phyloP scores from a whole-genome alignment of 2,329 filamentous ascomycete species.

The Ophiostoma triangulosporum region DNA sequence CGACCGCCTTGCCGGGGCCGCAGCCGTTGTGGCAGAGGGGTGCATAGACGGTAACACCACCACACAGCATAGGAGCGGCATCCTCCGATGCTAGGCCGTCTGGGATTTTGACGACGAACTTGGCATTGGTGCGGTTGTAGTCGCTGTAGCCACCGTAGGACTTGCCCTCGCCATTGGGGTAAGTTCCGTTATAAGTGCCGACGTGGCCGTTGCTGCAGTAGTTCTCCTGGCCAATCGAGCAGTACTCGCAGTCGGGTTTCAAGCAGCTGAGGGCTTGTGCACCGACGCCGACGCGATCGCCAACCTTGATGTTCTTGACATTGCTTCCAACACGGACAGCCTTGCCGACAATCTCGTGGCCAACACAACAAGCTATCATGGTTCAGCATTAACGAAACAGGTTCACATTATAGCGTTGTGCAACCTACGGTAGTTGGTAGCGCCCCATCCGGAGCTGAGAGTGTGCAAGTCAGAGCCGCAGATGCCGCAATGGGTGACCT shows the following conservation, averaged over 20 bases:
- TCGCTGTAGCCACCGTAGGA: constrained; percentile 15
- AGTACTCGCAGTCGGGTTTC: constrained; percentile 23
- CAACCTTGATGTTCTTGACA: constrained; percentile 26
- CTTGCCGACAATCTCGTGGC: constrained; percentile 52
- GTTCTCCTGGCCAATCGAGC: constrained; percentile 5
- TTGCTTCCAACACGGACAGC: constrained; percentile 39
- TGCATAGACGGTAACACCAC: constrained; percentile 12
- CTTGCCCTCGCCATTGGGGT: constrained; percentile 27
- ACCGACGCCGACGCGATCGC: constrained; percentile 15
- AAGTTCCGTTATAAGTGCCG: constrained; percentile 10
- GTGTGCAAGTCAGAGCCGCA: constrained; percentile 50
- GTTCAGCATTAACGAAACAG: neutral
- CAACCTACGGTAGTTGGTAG: constrained; percentile 8
- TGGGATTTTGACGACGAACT: constrained; percentile 23
- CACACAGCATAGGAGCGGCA: constrained; percentile 17
- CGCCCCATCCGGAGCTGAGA: constrained; percentile 39
- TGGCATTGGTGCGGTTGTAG: constrained; percentile 24
- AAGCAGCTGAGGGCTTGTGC: constrained; percentile 11
- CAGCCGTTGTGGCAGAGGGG: constrained; percentile 10
- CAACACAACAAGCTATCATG: constrained; percentile 36
- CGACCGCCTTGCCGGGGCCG: constrained; percentile 14
- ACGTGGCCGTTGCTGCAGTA: constrained; percentile 9
- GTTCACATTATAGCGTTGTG: too few relatives aligned
- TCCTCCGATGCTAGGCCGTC: constrained; percentile 13
- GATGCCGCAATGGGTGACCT: constrained; percentile 51